Evolutionary conservation across 331 rosid species (phyloP), one percentile per base, ranked within the genome.

Genomic region (Arachis monticola): DNA sequence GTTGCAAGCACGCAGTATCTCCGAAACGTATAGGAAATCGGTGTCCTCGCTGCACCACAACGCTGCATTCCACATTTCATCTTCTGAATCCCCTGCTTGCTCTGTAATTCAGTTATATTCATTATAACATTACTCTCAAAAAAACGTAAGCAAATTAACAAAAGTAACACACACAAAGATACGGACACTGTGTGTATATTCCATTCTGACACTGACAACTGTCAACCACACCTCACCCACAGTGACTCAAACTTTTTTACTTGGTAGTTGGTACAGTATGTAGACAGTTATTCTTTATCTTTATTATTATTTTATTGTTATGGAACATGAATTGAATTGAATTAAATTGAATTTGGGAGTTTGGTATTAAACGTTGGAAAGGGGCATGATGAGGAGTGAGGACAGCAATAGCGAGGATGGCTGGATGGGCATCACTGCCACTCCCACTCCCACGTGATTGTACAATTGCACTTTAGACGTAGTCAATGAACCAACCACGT

Each of bases 1-100:
- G 74, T 22, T 89, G 3, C 80, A 88, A 10, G 90, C 97, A 2
- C 83, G 84, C 11, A 94, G 80, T 48, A 94, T 81, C 79, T 94
- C 92, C 41, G 90, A 88, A 2, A 92, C 85, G 55, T 94, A 94
- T 13, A 79, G 69, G 3, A 86, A 84, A 77, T 92, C 97, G 38
- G 83, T 62, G 52, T 90, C 96, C 31, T 84, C 88, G 86, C 14
- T 47, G 30, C 61, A 76, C 31, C 73, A 84, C 60, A 84, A 60
- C 6, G 80, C 72, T 9, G 75, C 79, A 44, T 81, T 81, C 91
- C 97, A 92, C 30, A 65, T 82, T 46, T 92, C 96, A 10, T 90
- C 98, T 42, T 90, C 99, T 56, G 82, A 79, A 30, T 70, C 75
- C 41, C 3, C 55, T 5, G 5, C 44, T 57, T 67, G 79, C 72